Evolutionary conservation across 176 grass and related monocot species (phyloP), one percentile per base, ranked within the genome.

Genomic region (Phoenix dactylifera): DNA sequence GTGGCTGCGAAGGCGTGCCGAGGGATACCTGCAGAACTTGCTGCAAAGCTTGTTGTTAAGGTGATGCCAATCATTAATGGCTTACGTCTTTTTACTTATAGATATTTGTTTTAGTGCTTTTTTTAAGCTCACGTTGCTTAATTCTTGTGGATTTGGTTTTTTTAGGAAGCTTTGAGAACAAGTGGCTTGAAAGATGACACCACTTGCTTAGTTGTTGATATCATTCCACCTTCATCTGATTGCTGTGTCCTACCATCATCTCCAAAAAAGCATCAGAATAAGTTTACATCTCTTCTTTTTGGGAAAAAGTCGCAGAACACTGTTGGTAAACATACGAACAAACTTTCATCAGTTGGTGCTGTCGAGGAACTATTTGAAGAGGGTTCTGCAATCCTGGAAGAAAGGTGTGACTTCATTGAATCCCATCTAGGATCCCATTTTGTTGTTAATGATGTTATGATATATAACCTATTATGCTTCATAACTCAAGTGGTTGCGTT

Each of bases 181-280:
- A 91, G 84, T 62, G 92, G 92, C 32, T 63, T 97, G 78, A 97
- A 91, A 82, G 92, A 97, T 69, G 92, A 97, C 63, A 97, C 92
- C 6, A 97, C 92, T 54, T 97, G 92, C 51, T 74, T 97, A 39
- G 92, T 97, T 67, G 92, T 91, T 72, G 92, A 97, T 72, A 82
- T 97, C 65, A 85, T 85, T 66, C 80, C 87, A 44, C 35, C 35
- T 44, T 12, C 35, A 64, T 79, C 83, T 57, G 84, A 84, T 59
- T 77, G 81, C 60, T 65, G 55, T 67, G 71, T 80, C 64, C 77
- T 69, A 70, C 78, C 82, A 62, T 71, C 75, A 25, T 88, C 87
- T 60, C 83, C 83, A 66, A 82, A 82, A 81, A 90, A 85, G 65
- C 72, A 81, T 60, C 86, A 82, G 51, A 93, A 79, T 51, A 87